phyloP scores from a whole-genome alignment of 1,139 yeast genomes.

The Candida sojae region DNA sequence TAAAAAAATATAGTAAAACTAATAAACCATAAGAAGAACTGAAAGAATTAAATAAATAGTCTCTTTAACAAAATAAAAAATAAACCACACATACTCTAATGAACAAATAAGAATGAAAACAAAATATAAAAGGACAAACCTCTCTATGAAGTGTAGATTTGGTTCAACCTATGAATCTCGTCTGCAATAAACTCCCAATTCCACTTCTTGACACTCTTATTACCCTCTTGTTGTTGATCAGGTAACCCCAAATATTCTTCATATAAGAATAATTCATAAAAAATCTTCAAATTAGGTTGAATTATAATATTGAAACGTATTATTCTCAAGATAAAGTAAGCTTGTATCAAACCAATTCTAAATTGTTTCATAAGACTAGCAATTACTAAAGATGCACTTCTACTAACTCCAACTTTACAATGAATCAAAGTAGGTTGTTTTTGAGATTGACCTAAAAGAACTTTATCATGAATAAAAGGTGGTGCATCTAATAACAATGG shows the following conservation, averaged over 20 bases:
- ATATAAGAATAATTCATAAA: conserved; percentile 82
- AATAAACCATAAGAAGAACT: background rate
- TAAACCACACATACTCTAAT: too few species aligned
- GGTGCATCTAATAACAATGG: conserved; percentile 37
- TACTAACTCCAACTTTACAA: conserved; percentile 89
- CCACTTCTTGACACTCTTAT: conserved; percentile 13
- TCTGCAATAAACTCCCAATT: conserved; percentile 39
- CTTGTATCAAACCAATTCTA: conserved; percentile 64
- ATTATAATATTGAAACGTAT: conserved; percentile 84
- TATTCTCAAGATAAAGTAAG: conserved; percentile 80
- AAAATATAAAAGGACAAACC: background rate
- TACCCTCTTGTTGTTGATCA: conserved; percentile 11
- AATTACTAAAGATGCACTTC: conserved; percentile 88
- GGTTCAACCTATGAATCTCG: conserved; percentile 36
- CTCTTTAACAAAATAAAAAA: too few species aligned
- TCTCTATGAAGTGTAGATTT: conserved; percentile 24
- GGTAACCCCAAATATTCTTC: conserved; percentile 52
- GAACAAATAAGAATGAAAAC: background rate
- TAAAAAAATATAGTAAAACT: background rate
- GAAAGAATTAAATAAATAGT: conserved; percentile 1
- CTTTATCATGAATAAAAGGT: conserved; percentile 28
- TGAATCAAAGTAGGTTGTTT: conserved; percentile 59
- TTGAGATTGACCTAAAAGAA: conserved; percentile 20
- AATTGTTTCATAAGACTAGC: conserved; percentile 85
- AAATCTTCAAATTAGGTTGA: conserved; percentile 84